A percentile compares a stretch with the other conserved stretches of the same genome.
Conservation (phyloP, 495 filamentous ascomycete genomes). For the Penicillium canescens region DNA sequence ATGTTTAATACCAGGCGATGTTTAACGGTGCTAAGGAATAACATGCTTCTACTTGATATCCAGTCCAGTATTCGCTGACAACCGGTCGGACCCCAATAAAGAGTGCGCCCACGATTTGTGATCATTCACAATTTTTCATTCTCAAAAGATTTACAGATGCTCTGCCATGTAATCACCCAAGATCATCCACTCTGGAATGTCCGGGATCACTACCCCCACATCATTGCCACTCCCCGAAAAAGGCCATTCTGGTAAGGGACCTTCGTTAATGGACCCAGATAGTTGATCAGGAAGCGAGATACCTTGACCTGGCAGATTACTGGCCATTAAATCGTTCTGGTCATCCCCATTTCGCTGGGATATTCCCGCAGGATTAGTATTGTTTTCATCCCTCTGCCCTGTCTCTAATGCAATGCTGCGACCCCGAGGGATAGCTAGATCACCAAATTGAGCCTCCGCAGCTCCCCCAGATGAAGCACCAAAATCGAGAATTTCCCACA, state of each 20-base stretch:
- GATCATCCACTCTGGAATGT: conserved; percentile 35
- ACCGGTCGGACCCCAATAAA: too few species aligned
- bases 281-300: background rate
- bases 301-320: background rate
- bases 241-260: conserved; percentile 17
- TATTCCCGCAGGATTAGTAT: too few species aligned
- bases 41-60: too few species aligned
- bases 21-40: too few species aligned
- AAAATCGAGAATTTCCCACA: conserved; percentile 34
- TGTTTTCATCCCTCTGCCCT: too few species aligned
- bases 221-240: conserved; percentile 12
- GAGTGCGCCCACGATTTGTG: too few species aligned
- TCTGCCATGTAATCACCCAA: conserved; percentile 26
- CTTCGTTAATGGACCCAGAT: background rate
- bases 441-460: background rate
- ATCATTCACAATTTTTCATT: too few species aligned
- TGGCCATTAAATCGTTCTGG: background rate
- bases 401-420: too few species aligned
- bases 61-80: too few species aligned
- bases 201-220: conserved; percentile 17
- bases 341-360: background rate
- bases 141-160: conserved; percentile 13
- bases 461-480: conserved; percentile 12
- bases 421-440: background rate
- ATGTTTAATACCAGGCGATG: too few species aligned